phyloP scores from a whole-genome alignment of 2,329 filamentous ascomycete genomes.

The Colletotrichum chrysophilum region DNA sequence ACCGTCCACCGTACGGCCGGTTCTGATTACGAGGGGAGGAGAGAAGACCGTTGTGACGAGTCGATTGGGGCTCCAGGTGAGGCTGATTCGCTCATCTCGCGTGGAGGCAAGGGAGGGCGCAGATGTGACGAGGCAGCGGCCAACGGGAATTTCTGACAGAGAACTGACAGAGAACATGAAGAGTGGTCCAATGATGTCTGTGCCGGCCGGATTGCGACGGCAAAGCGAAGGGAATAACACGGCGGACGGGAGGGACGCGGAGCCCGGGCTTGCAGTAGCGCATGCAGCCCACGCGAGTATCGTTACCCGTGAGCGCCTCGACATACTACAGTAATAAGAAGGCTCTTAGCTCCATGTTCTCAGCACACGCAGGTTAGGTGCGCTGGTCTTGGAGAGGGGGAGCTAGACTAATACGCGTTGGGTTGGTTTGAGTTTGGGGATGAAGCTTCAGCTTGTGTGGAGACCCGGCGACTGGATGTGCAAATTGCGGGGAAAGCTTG shows the following conservation, averaged over 20 bases:
- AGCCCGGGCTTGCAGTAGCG: neutral
- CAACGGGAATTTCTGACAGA: neutral
- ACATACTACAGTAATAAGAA: neutral
- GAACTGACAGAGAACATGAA: neutral
- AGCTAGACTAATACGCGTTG: neutral
- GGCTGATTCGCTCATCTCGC: neutral
- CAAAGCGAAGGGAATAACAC: neutral
- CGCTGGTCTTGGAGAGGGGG: neutral
- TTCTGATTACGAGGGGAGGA: neutral
- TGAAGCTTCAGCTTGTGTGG: constrained; percentile 14
- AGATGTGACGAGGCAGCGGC: neutral
- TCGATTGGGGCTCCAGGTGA: neutral
- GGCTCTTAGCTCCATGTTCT: neutral
- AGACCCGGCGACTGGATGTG: neutral
- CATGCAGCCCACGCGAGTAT: neutral
- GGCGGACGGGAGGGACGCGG: neutral
- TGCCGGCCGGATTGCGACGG: neutral
- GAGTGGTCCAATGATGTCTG: neutral
- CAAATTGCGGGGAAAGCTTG: constrained; percentile 5
- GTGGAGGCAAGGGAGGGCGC: neutral
- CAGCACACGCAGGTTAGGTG: neutral
- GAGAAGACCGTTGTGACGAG: neutral
- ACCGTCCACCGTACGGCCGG: neutral
- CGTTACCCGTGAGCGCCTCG: neutral
- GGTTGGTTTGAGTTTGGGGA: neutral